Conservation (phyloP, 1,284 basidiomycete genomes). For the Lentinula novae-zelandiae region DNA sequence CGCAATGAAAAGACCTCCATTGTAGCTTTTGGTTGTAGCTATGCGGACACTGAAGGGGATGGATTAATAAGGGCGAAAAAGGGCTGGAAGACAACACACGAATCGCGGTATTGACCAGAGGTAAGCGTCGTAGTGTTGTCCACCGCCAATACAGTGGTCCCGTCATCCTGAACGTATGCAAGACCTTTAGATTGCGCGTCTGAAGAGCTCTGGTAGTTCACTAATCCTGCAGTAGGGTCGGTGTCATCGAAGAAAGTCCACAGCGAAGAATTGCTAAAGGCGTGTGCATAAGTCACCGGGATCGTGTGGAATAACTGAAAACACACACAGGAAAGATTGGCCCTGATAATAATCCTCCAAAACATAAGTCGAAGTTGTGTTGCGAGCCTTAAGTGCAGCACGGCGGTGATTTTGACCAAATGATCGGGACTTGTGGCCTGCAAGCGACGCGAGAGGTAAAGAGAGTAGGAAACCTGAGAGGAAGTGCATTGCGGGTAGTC, state of each 20-base stretch:
- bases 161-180: slow-evolving; percentile 26
- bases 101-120: slow-evolving; percentile 20
- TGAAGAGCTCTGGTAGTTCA: slow-evolving; percentile 21
- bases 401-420: slow-evolving; percentile 6
- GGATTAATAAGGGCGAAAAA: background rate
- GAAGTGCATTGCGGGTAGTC: slow-evolving; percentile 1
- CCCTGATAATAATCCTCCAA: slow-evolving; percentile 37
- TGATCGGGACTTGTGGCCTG: background rate
- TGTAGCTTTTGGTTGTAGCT: slow-evolving; percentile 54
- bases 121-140: slow-evolving; percentile 21
- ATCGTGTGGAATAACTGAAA: slow-evolving; percentile 35
- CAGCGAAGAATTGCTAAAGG: slow-evolving; percentile 12
- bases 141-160: slow-evolving; percentile 24
- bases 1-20: slow-evolving; percentile 63
- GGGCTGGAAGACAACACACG: slow-evolving; percentile 13
- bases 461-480: slow-evolving; percentile 7
- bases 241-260: slow-evolving; percentile 25
- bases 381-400: slow-evolving; percentile 18
- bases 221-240: slow-evolving; percentile 27
- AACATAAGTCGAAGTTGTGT: slow-evolving; percentile 19
- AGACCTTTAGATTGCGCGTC: slow-evolving; percentile 21
- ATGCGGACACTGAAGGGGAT: slow-evolving; percentile 53
- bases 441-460: slow-evolving; percentile 9
- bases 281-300: background rate
- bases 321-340: slow-evolving; percentile 24